A percentile compares a stretch with the other conserved stretches of the same genome.
Conservation (phyloP, 345 rosid genomes). For the Dipteronia sinensis region DNA sequence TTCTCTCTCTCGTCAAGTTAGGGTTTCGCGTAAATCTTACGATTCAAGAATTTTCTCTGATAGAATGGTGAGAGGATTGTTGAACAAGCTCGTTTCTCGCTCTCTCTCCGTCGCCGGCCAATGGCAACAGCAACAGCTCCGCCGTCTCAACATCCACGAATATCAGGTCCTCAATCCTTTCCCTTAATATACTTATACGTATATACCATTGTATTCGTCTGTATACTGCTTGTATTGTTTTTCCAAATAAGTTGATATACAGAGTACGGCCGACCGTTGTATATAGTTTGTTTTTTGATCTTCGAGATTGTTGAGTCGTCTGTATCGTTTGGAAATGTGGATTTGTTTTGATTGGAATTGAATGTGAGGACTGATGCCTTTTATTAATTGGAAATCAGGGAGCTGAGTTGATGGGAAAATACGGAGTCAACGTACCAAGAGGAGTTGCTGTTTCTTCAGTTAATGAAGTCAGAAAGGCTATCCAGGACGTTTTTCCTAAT, state of each 20-base stretch:
- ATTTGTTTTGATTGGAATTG: conserved; percentile 7
- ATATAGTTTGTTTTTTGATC: conserved; percentile 1
- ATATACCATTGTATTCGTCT: no score
- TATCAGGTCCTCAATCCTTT: conserved; percentile 61
- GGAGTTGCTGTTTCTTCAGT: conserved; percentile 80
- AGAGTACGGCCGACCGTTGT: no score
- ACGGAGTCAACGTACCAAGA: conserved; percentile 88
- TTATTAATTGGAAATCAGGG: conserved; percentile 49
- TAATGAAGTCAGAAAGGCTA: conserved; percentile 63
- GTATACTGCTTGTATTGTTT: background rate
- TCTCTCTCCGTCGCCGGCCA: conserved; percentile 78
- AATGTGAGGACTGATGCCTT: conserved; percentile 1
- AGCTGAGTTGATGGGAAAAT: conserved; percentile 90
- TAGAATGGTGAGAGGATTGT: conserved; percentile 63
- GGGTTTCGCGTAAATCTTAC: conserved; percentile 13
- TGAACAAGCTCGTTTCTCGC: conserved; percentile 72
- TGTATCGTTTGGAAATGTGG: background rate
- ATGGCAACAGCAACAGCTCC: conserved; percentile 96
- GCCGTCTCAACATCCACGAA: conserved; percentile 97
- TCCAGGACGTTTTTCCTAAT: conserved; percentile 62
- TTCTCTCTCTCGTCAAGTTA: background rate
- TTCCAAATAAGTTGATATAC: background rate
- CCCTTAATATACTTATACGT: background rate
- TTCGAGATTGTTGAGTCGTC: conserved; percentile 1
- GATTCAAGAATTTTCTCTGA: background rate